Conservation (phyloP, 768 basidiomycete species). For the Tylopilus subfusipes region DNA sequence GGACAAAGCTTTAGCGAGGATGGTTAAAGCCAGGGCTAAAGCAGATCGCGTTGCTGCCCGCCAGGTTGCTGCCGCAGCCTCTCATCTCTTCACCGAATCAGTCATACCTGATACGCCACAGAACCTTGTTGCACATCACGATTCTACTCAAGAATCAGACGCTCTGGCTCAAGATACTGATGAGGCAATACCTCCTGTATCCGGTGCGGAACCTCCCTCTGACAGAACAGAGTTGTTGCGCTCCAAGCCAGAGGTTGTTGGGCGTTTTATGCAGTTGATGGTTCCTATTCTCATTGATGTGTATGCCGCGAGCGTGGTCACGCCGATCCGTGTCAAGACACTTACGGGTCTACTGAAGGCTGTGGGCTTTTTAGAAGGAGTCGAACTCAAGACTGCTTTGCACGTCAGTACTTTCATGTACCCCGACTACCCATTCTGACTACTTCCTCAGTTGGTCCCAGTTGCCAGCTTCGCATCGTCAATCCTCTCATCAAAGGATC, state of each 20-base stretch:
- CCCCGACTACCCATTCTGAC: conserved; percentile 2
- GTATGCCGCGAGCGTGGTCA: conserved; percentile 96
- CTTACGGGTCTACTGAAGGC: conserved; percentile 87
- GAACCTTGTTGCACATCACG: conserved; percentile 12
- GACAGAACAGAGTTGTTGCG: conserved; percentile 76
- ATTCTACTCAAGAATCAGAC: conserved; percentile 32
- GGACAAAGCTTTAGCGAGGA: conserved; percentile 73
- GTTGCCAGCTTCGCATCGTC: conserved; percentile 94
- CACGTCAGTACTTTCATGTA: conserved; percentile 49
- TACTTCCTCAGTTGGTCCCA: conserved; percentile 69
- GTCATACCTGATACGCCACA: conserved; percentile 20
- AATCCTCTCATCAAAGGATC: conserved; percentile 89
- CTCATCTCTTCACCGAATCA: conserved; percentile 30
- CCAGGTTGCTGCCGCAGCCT: conserved; percentile 38
- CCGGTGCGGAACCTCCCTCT: conserved; percentile 32
- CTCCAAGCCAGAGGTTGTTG: conserved; percentile 70
- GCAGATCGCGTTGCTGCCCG: conserved; percentile 74
- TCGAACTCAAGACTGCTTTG: conserved; percentile 72
- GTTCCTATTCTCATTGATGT: conserved; percentile 96
- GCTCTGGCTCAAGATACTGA: conserved; percentile 43
- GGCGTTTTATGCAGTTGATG: conserved; percentile 81
- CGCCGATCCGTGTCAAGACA: conserved; percentile 84
- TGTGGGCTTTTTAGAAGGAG: conserved; percentile 79
- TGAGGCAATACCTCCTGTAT: conserved; percentile 32
- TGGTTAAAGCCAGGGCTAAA: conserved; percentile 81